Evolutionary conservation across 2,329 filamentous ascomycete genomes (phyloP).

Genomic region (Sporothrix dimorphospora): DNA sequence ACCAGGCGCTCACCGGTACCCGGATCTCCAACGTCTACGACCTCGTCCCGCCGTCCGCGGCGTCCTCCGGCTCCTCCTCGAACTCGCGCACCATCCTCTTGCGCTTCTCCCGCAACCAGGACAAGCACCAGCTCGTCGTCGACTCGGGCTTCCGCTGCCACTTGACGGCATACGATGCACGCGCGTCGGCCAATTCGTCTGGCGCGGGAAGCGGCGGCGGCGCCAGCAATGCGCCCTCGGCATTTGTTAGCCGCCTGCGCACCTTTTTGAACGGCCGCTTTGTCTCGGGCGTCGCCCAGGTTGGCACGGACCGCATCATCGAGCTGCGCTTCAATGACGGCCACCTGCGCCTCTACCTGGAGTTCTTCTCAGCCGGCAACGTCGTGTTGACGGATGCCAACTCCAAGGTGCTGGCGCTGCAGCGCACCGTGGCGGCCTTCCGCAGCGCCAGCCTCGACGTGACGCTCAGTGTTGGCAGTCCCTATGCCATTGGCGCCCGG

Average conservation of each 20-base stretch:
- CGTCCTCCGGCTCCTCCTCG: slow-evolving; percentile 25
- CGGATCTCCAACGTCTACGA: slow-evolving; percentile 95
- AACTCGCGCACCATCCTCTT: slow-evolving; percentile 87
- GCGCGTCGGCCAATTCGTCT: slow-evolving; percentile 68
- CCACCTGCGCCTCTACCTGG: slow-evolving; percentile 81
- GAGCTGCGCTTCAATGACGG: slow-evolving; percentile 94
- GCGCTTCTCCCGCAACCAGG: slow-evolving; percentile 89
- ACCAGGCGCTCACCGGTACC: slow-evolving; percentile 72
- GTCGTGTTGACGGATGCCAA: slow-evolving; percentile 88
- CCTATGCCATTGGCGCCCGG: slow-evolving; percentile 66
- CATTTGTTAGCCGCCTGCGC: slow-evolving; percentile 81
- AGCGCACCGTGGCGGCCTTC: slow-evolving; percentile 52
- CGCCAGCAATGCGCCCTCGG: slow-evolving; percentile 64
- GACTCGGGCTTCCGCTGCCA: slow-evolving; percentile 97
- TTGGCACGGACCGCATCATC: slow-evolving; percentile 91
- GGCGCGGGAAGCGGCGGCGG: slow-evolving; percentile 14
- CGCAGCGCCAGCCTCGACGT: slow-evolving; percentile 34
- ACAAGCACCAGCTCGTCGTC: slow-evolving; percentile 86
- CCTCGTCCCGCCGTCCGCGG: slow-evolving; percentile 49
- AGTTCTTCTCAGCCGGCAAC: slow-evolving; percentile 95
- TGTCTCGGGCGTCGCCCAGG: slow-evolving; percentile 77
- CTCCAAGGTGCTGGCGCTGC: slow-evolving; percentile 77
- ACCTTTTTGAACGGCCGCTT: slow-evolving; percentile 87
- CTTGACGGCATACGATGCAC: slow-evolving; percentile 79
- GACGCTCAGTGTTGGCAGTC: slow-evolving; percentile 33